A percentile compares a stretch with the other conserved stretches of the same genome.
Conservation (phyloP, 805 yeast genomes). For the Starmerella cellae region DNA sequence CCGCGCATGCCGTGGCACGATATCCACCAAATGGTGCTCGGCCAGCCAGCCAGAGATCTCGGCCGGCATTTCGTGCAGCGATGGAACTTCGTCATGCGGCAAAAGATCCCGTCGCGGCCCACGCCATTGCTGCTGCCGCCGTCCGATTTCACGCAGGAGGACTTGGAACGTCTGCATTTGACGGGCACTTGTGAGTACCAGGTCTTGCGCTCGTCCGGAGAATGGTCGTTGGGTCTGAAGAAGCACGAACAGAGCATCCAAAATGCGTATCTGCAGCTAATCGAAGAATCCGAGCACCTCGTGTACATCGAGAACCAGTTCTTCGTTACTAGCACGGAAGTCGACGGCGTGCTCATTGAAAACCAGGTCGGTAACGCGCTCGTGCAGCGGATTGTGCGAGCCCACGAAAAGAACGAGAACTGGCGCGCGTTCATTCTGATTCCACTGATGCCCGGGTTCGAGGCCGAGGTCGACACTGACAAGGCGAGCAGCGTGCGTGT, state of each 20-base stretch:
- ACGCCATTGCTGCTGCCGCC: constrained; percentile 78
- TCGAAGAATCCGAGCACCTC: constrained; percentile 84
- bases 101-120: constrained; percentile 84
- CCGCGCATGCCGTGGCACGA: constrained; percentile 99
- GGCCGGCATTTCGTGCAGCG: constrained; percentile 92
- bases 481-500: constrained; percentile 93
- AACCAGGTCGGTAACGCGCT: constrained; percentile 92
- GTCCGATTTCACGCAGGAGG: constrained; percentile 65
- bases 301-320: constrained; percentile 94
- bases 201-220: constrained; percentile 72
- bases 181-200: constrained; percentile 89
- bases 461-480: constrained; percentile 78
- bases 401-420: constrained; percentile 55
- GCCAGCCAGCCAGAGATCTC: constrained; percentile 86
- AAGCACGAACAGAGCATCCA: constrained; percentile 82
- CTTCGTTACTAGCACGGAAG: constrained; percentile 76
- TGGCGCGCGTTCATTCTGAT: constrained; percentile 90
- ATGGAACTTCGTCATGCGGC: constrained; percentile 88
- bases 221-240: constrained; percentile 55
- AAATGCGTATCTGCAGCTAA: constrained; percentile 77
- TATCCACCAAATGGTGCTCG: constrained; percentile 89
- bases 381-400: constrained; percentile 88
- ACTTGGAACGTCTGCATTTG: constrained; percentile 31
- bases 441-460: constrained; percentile 97
- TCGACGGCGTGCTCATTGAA: constrained; percentile 62